These are phyloP conservation scores for Acacia confusa DNA, from an alignment of 306 rosid genomes.

Conservation along the genomic window DNA sequence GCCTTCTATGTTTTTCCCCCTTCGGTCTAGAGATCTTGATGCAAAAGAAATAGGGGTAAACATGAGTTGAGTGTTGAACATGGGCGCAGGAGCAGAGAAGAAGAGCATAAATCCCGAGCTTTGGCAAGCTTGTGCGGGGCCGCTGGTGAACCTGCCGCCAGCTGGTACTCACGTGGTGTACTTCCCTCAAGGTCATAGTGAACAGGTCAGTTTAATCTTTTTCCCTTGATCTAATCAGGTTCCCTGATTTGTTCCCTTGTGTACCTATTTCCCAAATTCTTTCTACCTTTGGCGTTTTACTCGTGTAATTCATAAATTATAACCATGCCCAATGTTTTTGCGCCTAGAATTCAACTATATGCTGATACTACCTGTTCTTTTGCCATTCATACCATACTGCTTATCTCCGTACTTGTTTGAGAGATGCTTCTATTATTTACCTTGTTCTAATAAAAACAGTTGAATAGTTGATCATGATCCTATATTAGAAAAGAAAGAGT, in stretches of 20 bases:
- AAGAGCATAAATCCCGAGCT: slow-evolving; percentile 78
- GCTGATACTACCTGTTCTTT: background rate
- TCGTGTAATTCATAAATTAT: background rate
- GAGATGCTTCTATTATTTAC: background rate
- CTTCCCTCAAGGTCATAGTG: slow-evolving; percentile 97
- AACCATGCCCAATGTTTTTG: background rate
- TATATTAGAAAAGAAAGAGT: background rate
- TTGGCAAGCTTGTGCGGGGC: slow-evolving; percentile 99
- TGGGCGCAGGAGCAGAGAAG: slow-evolving; percentile 50
- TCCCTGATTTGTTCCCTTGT: background rate
- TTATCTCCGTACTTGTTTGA: background rate
- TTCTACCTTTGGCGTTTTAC: background rate
- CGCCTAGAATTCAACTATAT: background rate
- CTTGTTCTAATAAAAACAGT: background rate
- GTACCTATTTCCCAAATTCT: background rate
- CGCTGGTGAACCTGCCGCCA: slow-evolving; percentile 81
- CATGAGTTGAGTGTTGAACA: slow-evolving; percentile 1
- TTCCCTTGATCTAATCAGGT: background rate
- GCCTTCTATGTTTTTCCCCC: background rate
- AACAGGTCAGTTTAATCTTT: slow-evolving; percentile 51
- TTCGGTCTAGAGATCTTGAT: background rate
- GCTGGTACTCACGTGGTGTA: slow-evolving; percentile 85
- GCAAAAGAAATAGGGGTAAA: slow-evolving; percentile 7
- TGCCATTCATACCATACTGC: background rate
- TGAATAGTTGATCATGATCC: background rate